Percentiles rank a stretch among this genome's conserved stretches.
These are phyloP conservation scores for Ruellia speciosa DNA, from an alignment of 305 asterid species.

Conservation along the genomic window DNA sequence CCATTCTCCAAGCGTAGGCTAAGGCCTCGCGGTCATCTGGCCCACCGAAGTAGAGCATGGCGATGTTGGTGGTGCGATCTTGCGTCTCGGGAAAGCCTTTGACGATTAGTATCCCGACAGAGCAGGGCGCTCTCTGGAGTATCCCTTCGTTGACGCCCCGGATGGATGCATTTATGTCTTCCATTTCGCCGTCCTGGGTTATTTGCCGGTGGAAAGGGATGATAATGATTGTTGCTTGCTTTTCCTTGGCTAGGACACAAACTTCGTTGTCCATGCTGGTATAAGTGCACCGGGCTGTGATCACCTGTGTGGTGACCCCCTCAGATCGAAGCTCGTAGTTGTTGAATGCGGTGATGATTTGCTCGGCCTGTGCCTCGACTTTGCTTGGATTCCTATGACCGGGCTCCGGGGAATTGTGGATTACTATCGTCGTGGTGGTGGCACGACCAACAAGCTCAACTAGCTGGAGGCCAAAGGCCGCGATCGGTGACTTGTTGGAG, in stretches of 20 bases:
- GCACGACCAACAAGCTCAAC: constrained; percentile 89
- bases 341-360: constrained; percentile 60
- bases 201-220: constrained; percentile 73
- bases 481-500: constrained; percentile 42
- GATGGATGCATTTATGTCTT: constrained; percentile 59
- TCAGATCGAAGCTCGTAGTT: constrained; percentile 73
- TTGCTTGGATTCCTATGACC: constrained; percentile 56
- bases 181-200: constrained; percentile 49
- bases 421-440: constrained; percentile 55
- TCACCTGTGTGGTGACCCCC: constrained; percentile 56
- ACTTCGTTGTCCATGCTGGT: constrained; percentile 81
- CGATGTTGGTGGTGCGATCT: constrained; percentile 39
- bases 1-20: constrained; percentile 78
- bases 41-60: constrained; percentile 72
- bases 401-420: constrained; percentile 48
- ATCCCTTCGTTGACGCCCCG: constrained; percentile 65
- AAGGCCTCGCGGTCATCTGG: constrained; percentile 86
- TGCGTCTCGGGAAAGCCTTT: constrained; percentile 38
- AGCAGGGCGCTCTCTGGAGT: constrained; percentile 67
- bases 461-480: constrained; percentile 65
- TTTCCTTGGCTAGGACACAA: constrained; percentile 64
- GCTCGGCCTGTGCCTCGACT: constrained; percentile 63
- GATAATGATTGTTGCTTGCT: constrained; percentile 48
- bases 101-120: constrained; percentile 67
- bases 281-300: constrained; percentile 60